A percentile compares a stretch with the other conserved stretches of the same genome.
Conservation (phyloP, 2,329 filamentous ascomycete species). For the Fusarium temperatum region DNA sequence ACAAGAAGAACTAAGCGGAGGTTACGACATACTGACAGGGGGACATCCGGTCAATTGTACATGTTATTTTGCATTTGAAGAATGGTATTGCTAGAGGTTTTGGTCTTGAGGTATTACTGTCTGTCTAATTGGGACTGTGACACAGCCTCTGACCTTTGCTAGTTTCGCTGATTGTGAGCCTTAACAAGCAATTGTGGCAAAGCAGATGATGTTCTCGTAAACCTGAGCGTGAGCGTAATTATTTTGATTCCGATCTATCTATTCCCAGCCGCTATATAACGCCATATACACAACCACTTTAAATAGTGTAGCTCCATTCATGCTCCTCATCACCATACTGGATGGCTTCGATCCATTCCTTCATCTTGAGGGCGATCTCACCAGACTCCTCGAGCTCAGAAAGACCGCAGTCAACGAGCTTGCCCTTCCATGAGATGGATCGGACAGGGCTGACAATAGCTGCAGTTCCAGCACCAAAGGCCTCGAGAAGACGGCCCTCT, state of each 20-base stretch:
- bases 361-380: constrained; percentile 85
- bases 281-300: constrained; percentile 20
- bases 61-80: constrained; percentile 35
- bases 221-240: constrained; percentile 20
- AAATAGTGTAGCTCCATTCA: constrained; percentile 78
- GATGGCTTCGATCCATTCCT: constrained; percentile 94
- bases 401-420: constrained; percentile 84
- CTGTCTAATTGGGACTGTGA: constrained; percentile 22
- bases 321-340: constrained; percentile 96
- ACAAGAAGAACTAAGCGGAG: constrained; percentile 59
- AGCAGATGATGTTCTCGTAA: constrained; percentile 5
- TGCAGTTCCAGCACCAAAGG: constrained; percentile 93
- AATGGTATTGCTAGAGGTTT: constrained; percentile 44
- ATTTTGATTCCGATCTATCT: constrained; percentile 24
- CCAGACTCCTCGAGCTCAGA: constrained; percentile 85
- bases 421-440: constrained; percentile 87
- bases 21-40: constrained; percentile 21
- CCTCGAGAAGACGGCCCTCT: constrained; percentile 89
- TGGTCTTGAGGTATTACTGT: constrained; percentile 19
- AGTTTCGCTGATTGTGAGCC: constrained; percentile 23
- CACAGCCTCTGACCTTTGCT: not conserved
- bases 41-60: constrained; percentile 30
- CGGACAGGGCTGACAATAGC: constrained; percentile 93
- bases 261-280: constrained; percentile 29
- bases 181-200: constrained; percentile 26